Evolutionary conservation across 2,329 filamentous ascomycete genomes (phyloP), one percentile per base, ranked within the genome.

Genomic region (Elsinoe batatas): DNA sequence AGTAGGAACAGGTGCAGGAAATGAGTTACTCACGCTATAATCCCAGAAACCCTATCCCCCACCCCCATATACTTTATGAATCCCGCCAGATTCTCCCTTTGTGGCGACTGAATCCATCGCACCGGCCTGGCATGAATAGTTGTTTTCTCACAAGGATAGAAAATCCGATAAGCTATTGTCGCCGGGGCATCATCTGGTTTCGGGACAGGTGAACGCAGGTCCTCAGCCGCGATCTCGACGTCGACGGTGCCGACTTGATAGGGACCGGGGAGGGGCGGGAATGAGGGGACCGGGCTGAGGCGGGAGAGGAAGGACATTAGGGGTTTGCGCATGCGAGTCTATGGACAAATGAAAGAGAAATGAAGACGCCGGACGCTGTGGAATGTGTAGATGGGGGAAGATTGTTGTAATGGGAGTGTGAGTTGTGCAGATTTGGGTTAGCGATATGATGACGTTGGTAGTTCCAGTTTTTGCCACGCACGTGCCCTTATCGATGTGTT

Each of bases 241-340:
- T 94, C 88, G 61, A 88, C 75, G 2, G 85, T 88, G 60, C 88
- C 88, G 57, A 93, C 88, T 63, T 82, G 81, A 74, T 88, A 84
- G 0, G 86, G 85, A 0, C 88, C 89, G 1, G 84, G 83, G 66
- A 90, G 91, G 3, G 81, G 74, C 3, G 88, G 85, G 57, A 94
- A 90, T 1, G 76, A 69, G 1, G 88, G 88, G 3, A 89, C 74
- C 0, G 85, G 85, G 64, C 79, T 88, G 62, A 87, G 70, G 37
- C 64, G 67, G 36, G 69, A 67, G 42, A 76, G 65, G 62, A 69
- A 70, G 20, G 68, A 68, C 70, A 75, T 75, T 13, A 42, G 22
- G 55, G 58, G 11, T 35, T 33, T 37, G 13, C 47, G 32, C 47
- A 37, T 51, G 17, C 47, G 32, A 36, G 6, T 51, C 7, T 51